These are phyloP conservation scores for Drosera spatulata DNA, from an alignment of 179 eudicot genomes.

Conservation along the genomic window DNA sequence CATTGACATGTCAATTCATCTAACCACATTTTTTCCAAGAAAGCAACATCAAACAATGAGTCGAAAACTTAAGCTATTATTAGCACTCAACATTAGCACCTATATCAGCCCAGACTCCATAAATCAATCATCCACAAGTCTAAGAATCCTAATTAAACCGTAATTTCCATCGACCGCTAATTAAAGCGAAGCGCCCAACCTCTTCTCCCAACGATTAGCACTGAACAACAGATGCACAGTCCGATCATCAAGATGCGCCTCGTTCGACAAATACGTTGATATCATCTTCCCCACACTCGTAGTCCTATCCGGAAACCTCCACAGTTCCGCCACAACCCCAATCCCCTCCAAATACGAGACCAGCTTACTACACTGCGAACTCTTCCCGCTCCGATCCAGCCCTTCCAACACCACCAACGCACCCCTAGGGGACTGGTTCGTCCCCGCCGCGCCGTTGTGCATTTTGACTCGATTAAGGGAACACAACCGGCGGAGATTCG, in stretches of 20 bases:
- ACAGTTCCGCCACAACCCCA: conserved; percentile 58
- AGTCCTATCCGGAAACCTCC: conserved; percentile 83
- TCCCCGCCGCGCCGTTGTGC: conserved; percentile 21
- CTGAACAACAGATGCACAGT: conserved; percentile 79
- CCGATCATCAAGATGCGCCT: conserved; percentile 75
- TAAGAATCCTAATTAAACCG: neutral
- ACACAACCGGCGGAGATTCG: conserved; percentile 12
- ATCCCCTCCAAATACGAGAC: conserved; percentile 42
- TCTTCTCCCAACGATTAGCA: conserved; percentile 98
- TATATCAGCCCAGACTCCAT: neutral
- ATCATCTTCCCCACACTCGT: conserved; percentile 83
- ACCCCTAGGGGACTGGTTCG: conserved; percentile 35
- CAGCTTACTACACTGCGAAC: conserved; percentile 57
- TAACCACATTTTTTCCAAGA: too few species aligned
- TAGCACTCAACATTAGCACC: too few species aligned
- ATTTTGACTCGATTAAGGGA: conserved; percentile 35
- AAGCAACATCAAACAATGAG: too few species aligned
- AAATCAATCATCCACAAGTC: neutral
- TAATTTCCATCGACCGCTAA: neutral
- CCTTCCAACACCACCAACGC: conserved; percentile 92
- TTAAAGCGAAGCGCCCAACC: conserved; percentile 21
- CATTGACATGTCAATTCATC: too few species aligned
- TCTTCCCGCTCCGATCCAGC: conserved; percentile 92
- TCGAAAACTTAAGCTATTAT: too few species aligned
- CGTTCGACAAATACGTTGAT: conserved; percentile 66